Base-by-base conservation (phyloP, 2,329 filamentous ascomycete genomes). In the Cladophialophora exuberans region DNA sequence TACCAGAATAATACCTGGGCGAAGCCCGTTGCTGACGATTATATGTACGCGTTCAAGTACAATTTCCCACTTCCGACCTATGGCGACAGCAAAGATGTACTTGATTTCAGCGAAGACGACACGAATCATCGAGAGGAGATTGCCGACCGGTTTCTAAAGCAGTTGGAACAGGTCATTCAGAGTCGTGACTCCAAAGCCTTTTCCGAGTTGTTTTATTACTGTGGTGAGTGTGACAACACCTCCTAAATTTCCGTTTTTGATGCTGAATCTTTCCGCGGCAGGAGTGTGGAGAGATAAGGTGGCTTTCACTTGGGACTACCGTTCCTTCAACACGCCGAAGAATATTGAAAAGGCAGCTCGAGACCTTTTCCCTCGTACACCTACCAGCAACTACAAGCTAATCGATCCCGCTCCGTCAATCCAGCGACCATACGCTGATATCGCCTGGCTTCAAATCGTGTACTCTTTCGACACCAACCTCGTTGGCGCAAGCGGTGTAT, bases 371-470 rank as follows among this genome's bases (percentile, higher is more conserved):
- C 48, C 48, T 51, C 48, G 36, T 43, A 43, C 35, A 2, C 36
- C 48, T 17, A 51, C 48, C 17, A 18, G 48, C 36, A 51, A 51
- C 48, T 51, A 51, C 38, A 51, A 51, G 11, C 13, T 51, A 15
- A 51, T 51, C 38, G 48, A 51, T 17, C 48, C 48, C 10, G 48
- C 48, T 15, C 48, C 48, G n/a, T 51, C 48, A 15, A 51, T 51
- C 26, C 48, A 51, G 26, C 48, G 48, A 25, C 48, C 48, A 23
- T 51, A 51, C 25, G 23, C 48, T 18, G 48, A 51, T 33, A 42
- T 51, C 33, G 35, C 48, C 66, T 79, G 77, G 42, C 72, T 69
- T 31, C 48, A 51, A 26, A 39, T 49, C 33, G 46, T 49, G n/a
- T 49, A 49, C 33, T 38, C 46, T 6, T 49, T 49, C 28, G 31